Conservation (phyloP, 495 filamentous ascomycete species). For the Pyrenula massariospora region DNA sequence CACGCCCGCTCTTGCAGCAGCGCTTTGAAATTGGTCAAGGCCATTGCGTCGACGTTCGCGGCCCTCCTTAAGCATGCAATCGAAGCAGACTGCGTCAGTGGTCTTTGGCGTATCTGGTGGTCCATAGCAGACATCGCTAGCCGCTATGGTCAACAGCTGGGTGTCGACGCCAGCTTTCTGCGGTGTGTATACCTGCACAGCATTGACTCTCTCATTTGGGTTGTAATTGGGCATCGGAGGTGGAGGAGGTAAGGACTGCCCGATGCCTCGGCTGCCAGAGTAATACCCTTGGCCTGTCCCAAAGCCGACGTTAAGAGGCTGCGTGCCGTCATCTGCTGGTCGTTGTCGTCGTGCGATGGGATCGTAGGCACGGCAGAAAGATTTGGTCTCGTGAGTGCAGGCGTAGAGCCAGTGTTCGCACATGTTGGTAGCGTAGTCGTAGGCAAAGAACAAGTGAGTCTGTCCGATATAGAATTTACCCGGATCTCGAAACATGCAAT, state of each 20-base stretch:
- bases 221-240: background rate
- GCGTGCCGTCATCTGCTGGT: background rate
- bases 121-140: background rate
- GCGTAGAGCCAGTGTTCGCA: background rate
- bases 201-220: background rate
- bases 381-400: background rate
- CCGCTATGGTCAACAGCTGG: background rate
- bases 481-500: too few relatives aligned
- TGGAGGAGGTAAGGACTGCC: background rate
- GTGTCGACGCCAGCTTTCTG: background rate
- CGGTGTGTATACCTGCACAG: background rate
- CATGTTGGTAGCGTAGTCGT: too few relatives aligned
- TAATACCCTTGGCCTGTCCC: background rate
- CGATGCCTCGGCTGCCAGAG: background rate
- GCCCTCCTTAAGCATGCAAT: background rate
- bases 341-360: background rate
- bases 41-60: background rate
- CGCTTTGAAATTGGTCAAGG: background rate
- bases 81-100: background rate
- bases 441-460: too few relatives aligned
- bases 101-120: background rate
- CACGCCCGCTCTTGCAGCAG: background rate
- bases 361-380: background rate
- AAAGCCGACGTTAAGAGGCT: background rate
- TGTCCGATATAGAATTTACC: too few relatives aligned